Evolutionary conservation across 441 rosid genomes (phyloP).

Genomic region (Bruguiera hainesii): DNA sequence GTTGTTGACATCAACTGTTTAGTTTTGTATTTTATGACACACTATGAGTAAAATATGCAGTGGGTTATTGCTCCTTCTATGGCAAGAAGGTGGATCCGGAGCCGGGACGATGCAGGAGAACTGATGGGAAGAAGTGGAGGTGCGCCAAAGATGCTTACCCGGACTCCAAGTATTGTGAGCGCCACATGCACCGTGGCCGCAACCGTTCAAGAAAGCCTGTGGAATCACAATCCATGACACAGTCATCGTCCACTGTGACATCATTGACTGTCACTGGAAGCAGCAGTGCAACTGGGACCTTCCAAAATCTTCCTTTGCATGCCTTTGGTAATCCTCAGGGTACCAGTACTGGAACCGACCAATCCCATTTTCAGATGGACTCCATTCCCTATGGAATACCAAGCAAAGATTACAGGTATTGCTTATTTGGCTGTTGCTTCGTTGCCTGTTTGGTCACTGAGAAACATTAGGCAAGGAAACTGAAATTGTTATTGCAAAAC

Average conservation of each 20-base stretch:
- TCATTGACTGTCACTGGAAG: slow-evolving; percentile 44
- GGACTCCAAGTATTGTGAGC: slow-evolving; percentile 93
- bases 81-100: slow-evolving; percentile 65
- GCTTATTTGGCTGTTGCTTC: not conserved
- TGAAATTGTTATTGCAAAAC: not conserved
- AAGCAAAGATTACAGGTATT: slow-evolving; percentile 36
- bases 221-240: slow-evolving; percentile 66
- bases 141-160: slow-evolving; percentile 70
- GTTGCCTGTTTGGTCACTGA: not conserved
- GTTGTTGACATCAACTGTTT: slow-evolving; percentile 5
- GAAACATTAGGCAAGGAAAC: not conserved
- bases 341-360: slow-evolving; percentile 33
- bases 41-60: slow-evolving; percentile 32
- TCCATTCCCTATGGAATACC: slow-evolving; percentile 54
- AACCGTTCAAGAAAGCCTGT: slow-evolving; percentile 99
- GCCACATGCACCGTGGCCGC: slow-evolving; percentile 99
- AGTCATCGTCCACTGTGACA: slow-evolving; percentile 27
- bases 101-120: slow-evolving; percentile 65
- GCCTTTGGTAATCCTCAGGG: slow-evolving; percentile 37
- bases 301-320: slow-evolving; percentile 40
- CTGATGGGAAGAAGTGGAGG: slow-evolving; percentile 69
- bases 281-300: slow-evolving; percentile 36
- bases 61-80: slow-evolving; percentile 52
- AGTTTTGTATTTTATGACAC: slow-evolving; percentile 3
- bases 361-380: slow-evolving; percentile 40